A percentile compares a stretch with the other conserved stretches of the same genome.
Conservation (phyloP, 2,329 filamentous ascomycete genomes). For the Paecilomyces variotii region DNA sequence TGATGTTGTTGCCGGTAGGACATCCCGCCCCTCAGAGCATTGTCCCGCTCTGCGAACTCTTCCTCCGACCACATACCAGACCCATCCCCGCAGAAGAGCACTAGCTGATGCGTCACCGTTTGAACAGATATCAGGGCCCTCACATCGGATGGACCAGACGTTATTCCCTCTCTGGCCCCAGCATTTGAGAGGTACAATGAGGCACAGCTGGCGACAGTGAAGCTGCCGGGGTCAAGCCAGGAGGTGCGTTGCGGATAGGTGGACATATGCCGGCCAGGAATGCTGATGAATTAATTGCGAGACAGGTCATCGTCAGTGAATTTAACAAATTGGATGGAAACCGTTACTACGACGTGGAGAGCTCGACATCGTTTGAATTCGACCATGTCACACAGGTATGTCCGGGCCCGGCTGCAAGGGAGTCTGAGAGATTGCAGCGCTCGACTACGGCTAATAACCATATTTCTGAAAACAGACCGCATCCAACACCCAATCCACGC, state of each 20-base stretch:
- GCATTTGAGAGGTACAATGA: conserved; percentile 96
- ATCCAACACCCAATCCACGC: conserved; percentile 70
- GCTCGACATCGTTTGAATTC: conserved; percentile 78
- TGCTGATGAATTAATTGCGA: conserved; percentile 6
- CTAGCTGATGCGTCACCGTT: neutral
- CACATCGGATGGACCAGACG: conserved; percentile 58
- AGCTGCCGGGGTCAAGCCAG: conserved; percentile 78
- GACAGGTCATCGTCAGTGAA: conserved; percentile 67
- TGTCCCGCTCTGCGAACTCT: conserved; percentile 1
- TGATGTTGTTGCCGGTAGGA: conserved; percentile 76
- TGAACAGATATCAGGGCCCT: conserved; percentile 77
- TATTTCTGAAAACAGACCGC: conserved; percentile 54
- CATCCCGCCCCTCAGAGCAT: conserved; percentile 9
- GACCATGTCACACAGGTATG: conserved; percentile 71
- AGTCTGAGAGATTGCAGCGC: neutral
- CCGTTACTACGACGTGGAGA: conserved; percentile 85
- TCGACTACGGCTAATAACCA: neutral
- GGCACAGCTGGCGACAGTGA: conserved; percentile 80
- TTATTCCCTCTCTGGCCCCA: conserved; percentile 65
- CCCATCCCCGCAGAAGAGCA: neutral
- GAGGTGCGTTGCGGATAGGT: conserved; percentile 47
- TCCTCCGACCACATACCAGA: neutral
- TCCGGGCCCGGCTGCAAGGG: neutral
- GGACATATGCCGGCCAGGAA: neutral
- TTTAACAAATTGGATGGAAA: conserved; percentile 75